Conservation (phyloP, 768 basidiomycete genomes). For the Gymnopilus dilepis region DNA sequence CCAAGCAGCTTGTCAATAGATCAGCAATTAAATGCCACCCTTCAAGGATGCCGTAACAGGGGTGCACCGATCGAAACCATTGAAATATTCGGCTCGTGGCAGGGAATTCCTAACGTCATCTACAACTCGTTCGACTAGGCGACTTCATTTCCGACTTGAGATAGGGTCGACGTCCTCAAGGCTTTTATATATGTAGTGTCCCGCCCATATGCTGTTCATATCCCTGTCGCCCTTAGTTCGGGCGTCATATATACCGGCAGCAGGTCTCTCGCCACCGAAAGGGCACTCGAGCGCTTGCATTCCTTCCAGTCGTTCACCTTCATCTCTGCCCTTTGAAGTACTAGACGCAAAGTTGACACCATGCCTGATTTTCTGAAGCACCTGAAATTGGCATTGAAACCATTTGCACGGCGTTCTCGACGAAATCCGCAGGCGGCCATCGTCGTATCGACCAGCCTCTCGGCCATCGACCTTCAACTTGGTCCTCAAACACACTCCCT, state of each 20-base stretch:
- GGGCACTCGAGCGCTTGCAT: no score
- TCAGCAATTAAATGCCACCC: background rate
- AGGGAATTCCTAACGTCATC: background rate
- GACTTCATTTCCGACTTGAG: background rate
- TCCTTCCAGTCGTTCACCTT: no score
- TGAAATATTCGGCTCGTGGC: background rate
- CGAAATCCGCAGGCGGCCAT: background rate
- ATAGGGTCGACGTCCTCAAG: background rate
- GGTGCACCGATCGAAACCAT: background rate
- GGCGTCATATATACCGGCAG: background rate
- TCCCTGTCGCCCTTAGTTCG: background rate
- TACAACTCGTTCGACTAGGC: background rate
- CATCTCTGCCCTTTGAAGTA: background rate
- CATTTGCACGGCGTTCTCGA: background rate
- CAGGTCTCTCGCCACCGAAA: no score
- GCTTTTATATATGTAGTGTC: background rate
- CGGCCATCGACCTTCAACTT: background rate
- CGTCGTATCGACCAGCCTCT: background rate
- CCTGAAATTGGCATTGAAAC: background rate
- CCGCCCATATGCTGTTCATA: background rate
- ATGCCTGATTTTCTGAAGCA: background rate
- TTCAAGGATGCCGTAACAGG: background rate
- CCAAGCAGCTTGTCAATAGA: background rate
- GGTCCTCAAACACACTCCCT: background rate
- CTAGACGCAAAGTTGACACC: background rate